Evolutionary conservation across 1,284 basidiomycete genomes (phyloP), one percentile per base, ranked within the genome.

Genomic region (Pholiota adiposa): DNA sequence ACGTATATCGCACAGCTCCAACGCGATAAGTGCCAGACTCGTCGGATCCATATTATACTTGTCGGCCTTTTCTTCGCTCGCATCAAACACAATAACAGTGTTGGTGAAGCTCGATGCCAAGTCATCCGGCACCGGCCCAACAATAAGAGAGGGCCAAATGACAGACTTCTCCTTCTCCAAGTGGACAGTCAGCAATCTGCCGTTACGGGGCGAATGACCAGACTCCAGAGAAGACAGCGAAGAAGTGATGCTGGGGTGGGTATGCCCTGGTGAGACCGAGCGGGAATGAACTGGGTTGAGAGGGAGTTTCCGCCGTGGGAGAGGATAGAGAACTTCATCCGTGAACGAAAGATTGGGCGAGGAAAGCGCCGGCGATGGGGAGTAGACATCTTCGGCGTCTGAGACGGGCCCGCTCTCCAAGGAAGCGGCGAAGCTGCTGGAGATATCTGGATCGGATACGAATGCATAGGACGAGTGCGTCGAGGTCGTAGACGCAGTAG

Each of bases 11-110:
- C 83, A 80, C 53, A 87, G 69, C 65, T 92, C 90, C 46, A 90
- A 76, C 6, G 82, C 90, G 57, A 85, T 80, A 52, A 92, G 73
- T 1, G 87, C 84, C 23, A 93, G 75, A 70, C 89, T 92, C 12
- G 90, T 92, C 1, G 90, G 86, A 69, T 93, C 90, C 87, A 92
- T 90, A 65, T 92, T 91, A 66, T 89, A 92, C 65, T 82, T 80
- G 54, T 83, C 78, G 60, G 88, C 87, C 21, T 79, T 73, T 38
- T 84, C 83, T 43, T 79, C 69, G 61, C 80, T 82, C 29, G 79
- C 72, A 54, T 84, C 78, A 64, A 83, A 78, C n/a, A 69, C 67
- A 11, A 83, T 73, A 51, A 84, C 76, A 0, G 86, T 84, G 58
- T 84, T 82, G 8, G 81, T 70, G 11, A 81, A 70, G 58, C 72